Percentiles rank a stretch among this genome's conserved stretches.
phyloP scores from a whole-genome alignment of 2,329 filamentous ascomycete genomes.

The Fusarium duplospermum region DNA sequence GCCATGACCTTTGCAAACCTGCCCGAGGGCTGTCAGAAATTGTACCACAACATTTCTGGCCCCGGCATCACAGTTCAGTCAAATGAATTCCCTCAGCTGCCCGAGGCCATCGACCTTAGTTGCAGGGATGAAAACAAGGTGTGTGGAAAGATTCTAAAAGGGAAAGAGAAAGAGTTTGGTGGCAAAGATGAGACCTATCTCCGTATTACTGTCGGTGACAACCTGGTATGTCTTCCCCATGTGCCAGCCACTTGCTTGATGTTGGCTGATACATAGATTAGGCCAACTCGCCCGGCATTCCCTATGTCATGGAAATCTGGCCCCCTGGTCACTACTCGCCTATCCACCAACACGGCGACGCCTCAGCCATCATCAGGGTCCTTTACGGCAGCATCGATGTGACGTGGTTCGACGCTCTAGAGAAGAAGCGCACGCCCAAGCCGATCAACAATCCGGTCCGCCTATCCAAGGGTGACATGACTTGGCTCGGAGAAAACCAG shows the following conservation, averaged over 20 bases:
- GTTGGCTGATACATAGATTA: background rate
- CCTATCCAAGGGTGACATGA: background rate
- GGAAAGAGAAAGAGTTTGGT: background rate
- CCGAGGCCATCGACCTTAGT: background rate
- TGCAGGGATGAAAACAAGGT: background rate
- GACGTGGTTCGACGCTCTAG: background rate
- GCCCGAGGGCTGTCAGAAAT: background rate
- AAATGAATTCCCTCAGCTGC: background rate
- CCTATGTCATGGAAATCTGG: conserved; percentile 2
- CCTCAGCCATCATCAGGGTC: background rate
- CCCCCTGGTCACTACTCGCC: background rate
- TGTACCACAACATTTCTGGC: background rate
- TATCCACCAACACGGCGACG: background rate
- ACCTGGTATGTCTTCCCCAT: background rate
- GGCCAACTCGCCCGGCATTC: background rate
- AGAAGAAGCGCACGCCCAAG: background rate
- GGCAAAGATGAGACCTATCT: background rate
- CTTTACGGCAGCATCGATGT: background rate
- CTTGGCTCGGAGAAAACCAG: background rate
- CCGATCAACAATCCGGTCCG: background rate
- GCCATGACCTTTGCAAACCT: background rate
- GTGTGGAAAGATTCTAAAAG: background rate
- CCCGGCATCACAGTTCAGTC: background rate
- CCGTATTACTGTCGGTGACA: background rate
- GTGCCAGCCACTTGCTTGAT: background rate